Evolutionary conservation across 352 stramenopile species (phyloP), one percentile per base, ranked within the genome.

Genomic region (Phytophthora idaei): DNA sequence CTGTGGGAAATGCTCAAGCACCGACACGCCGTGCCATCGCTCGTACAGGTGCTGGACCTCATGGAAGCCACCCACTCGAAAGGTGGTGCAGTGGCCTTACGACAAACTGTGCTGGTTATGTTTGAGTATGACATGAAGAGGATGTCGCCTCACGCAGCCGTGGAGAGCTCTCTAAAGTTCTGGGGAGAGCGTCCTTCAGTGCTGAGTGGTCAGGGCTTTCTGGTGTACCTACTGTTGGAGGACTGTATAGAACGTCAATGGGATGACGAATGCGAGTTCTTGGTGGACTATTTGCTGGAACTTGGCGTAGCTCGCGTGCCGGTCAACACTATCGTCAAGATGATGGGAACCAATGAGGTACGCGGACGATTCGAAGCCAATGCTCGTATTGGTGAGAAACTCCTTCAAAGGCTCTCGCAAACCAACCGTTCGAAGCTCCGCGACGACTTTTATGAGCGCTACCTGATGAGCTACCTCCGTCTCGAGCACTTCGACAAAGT

Each of bases 1-100:
- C 25, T 88, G 36, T 84, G 74, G 77, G 65, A 81, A 61, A 78
- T 88, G 79, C 64, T 88, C 29, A 84, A 84, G 53, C 61, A 75
- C 10, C 36, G 50, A 21, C 76, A 80, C 46, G 54, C 64, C 28
- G 60, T 73, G 11, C 44, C 71, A 32, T 72, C 77, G 4, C 21
- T 85, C 25, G 64, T 74, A 41, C 58, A 76, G 25, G 73, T 85
- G 59, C 15, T 88, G 39, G 48, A 73, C 56, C 41, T 78, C 25
- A 85, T 88, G 79, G 60, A 88, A 57, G 14, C 55, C 7, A 72
- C 69, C 10, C 34, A 54, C 9, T 71, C 69, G 25, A 67, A 66
- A 57, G 64, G 67, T 34, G 73, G 69, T 14, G 68, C 76, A 21
- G 39, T 78, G n/a, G 64, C 71, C 3, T 42, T 88, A 31, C 76